phyloP scores from a whole-genome alignment of 352 stramenopile species.

The Globisporangium irregulare region DNA sequence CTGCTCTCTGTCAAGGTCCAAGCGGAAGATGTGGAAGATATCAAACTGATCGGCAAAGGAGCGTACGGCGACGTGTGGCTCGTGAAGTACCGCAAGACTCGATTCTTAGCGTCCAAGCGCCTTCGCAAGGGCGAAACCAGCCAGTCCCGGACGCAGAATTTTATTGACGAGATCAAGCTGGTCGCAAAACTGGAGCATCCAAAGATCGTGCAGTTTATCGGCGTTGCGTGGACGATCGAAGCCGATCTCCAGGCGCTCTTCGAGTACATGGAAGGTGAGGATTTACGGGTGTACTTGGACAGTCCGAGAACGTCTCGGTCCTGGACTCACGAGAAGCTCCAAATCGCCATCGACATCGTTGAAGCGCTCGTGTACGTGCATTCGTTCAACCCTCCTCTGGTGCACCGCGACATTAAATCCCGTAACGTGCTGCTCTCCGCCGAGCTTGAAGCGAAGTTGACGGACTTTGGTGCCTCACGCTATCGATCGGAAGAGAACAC shows the following conservation, averaged over 20 bases:
- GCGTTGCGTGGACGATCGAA: conserved; percentile 8
- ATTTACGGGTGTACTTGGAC: neutral
- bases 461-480: conserved; percentile 55
- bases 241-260: conserved; percentile 10
- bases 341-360: conserved; percentile 40
- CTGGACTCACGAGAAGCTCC: conserved; percentile 8
- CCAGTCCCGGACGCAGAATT: neutral
- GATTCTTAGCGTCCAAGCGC: conserved; percentile 3
- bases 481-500: conserved; percentile 38
- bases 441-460: conserved; percentile 47
- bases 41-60: conserved; percentile 6
- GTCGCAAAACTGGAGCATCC: conserved; percentile 12
- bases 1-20: conserved; percentile 30
- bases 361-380: conserved; percentile 27
- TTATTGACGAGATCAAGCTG: conserved; percentile 13
- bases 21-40: conserved; percentile 12
- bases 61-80: conserved; percentile 14
- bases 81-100: conserved; percentile 10
- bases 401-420: conserved; percentile 23
- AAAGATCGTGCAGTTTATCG: conserved; percentile 8
- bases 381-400: conserved; percentile 20
- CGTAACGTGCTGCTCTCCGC: conserved; percentile 23
- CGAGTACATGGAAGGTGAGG: conserved; percentile 12
- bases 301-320: neutral
- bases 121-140: conserved; percentile 5